Conservation (phyloP, 192 early-diverging fungal species). For the Linderina pennispora region DNA sequence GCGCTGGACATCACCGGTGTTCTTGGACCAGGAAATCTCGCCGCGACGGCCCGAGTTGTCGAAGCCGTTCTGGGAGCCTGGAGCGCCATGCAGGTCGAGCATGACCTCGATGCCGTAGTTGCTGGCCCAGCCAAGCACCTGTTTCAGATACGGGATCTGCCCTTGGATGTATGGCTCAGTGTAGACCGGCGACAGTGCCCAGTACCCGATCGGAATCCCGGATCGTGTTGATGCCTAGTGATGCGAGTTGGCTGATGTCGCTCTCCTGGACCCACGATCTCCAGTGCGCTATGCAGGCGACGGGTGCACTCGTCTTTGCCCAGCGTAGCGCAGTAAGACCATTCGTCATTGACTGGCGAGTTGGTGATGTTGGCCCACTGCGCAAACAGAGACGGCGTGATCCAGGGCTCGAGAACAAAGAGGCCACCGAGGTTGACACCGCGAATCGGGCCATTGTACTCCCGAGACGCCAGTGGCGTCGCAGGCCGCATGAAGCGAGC, state of each 20-base stretch:
- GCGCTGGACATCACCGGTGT: conserved; percentile 10
- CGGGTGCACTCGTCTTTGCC: conserved; percentile 49
- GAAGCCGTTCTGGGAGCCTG: conserved; percentile 70
- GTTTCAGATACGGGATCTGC: conserved; percentile 49
- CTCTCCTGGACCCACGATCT: conserved; percentile 54
- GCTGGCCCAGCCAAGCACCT: conserved; percentile 55
- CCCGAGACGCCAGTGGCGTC: no score
- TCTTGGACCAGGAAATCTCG: conserved; percentile 37
- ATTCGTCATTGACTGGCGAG: conserved; percentile 54
- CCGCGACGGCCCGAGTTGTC: conserved; percentile 45
- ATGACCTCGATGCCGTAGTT: conserved; percentile 61
- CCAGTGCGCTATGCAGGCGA: conserved; percentile 53
- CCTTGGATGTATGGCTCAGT: conserved; percentile 59
- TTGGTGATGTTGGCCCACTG: conserved; percentile 28
- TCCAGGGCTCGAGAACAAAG: conserved; percentile 65
- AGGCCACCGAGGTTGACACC: conserved; percentile 70
- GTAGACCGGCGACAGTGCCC: conserved; percentile 51
- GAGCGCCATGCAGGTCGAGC: conserved; percentile 63
- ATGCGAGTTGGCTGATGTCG: conserved; percentile 50
- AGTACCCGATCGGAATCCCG: conserved; percentile 67
- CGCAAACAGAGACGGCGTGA: conserved; percentile 43
- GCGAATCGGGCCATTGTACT: conserved; percentile 50
- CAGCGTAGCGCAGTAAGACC: conserved; percentile 51
- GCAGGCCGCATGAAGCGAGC: no score
- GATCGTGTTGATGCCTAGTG: conserved; percentile 58